Percentiles rank a stretch among this genome's conserved stretches.
Conservation (phyloP, 2,329 filamentous ascomycete species). For the Byssoonygena ceratinophila region DNA sequence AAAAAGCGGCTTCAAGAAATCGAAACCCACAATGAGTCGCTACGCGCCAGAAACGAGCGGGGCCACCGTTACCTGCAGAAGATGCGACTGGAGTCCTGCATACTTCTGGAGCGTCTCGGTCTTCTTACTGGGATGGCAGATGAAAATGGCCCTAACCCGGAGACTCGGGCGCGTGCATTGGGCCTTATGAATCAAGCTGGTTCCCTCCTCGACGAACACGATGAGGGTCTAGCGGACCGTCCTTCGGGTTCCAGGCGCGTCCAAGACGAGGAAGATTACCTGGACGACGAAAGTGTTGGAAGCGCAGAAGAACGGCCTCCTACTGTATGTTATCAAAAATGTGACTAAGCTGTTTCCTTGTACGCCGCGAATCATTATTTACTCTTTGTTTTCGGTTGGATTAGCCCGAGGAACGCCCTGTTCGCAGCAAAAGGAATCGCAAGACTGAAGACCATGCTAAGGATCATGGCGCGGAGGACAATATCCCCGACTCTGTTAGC, state of each 20-base stretch:
- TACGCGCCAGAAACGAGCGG: conserved; percentile 65
- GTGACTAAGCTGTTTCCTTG: not conserved
- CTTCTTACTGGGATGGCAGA: conserved; percentile 36
- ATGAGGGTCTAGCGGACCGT: conserved; percentile 3
- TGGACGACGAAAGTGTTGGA: conserved; percentile 37
- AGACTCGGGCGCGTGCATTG: conserved; percentile 29
- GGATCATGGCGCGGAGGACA: conserved; percentile 17
- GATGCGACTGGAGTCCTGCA: conserved; percentile 55
- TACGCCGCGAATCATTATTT: not conserved
- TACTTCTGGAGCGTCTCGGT: conserved; percentile 34
- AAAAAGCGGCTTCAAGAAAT: conserved; percentile 86
- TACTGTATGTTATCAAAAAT: conserved; percentile 27
- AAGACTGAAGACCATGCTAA: conserved; percentile 30
- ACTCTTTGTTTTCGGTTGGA: not conserved
- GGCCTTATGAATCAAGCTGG: conserved; percentile 25
- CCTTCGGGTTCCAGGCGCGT: conserved; percentile 7
- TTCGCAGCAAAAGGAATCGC: conserved; percentile 36
- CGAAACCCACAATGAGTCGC: conserved; percentile 79
- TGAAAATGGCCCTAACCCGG: conserved; percentile 23
- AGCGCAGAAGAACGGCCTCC: conserved; percentile 37
- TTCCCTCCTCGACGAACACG: conserved; percentile 8
- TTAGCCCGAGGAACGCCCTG: conserved; percentile 39
- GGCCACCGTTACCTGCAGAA: conserved; percentile 82
- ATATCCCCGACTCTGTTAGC: conserved; percentile 18
- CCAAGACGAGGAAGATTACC: conserved; percentile 21